phyloP scores from a whole-genome alignment of 2,329 filamentous ascomycete genomes.

The Eutypa lata region DNA sequence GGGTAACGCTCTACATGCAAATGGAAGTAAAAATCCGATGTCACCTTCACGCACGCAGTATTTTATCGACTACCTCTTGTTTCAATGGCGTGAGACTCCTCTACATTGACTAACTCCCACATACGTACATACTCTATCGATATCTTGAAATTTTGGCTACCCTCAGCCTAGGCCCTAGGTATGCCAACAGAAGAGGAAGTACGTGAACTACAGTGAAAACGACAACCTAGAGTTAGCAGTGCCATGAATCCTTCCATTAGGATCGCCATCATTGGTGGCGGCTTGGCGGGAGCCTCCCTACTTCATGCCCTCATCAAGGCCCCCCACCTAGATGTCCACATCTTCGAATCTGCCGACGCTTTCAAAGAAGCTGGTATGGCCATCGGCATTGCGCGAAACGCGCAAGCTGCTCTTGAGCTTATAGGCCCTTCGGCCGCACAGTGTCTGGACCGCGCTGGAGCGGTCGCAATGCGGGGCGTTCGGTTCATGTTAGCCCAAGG shows the following conservation, averaged over 20 bases:
- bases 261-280: neutral
- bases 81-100: too few species aligned
- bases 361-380: conserved; percentile 17
- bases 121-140: too few species aligned
- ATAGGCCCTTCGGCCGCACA: conserved; percentile 6
- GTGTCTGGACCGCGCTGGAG: conserved; percentile 12
- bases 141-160: too few species aligned
- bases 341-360: conserved; percentile 15
- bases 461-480: conserved; percentile 19
- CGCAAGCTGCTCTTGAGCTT: conserved; percentile 17
- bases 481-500: conserved; percentile 18
- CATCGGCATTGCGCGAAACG: conserved; percentile 18
- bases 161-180: too few species aligned
- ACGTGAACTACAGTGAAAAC: neutral
- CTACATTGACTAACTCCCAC: too few species aligned
- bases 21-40: too few species aligned
- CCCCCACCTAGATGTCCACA: conserved; percentile 15
- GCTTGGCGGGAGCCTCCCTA: conserved; percentile 1
- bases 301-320: conserved; percentile 11
- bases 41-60: too few species aligned
- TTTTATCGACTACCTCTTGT: too few species aligned
- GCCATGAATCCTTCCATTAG: neutral
- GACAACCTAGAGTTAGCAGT: neutral
- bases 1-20: too few species aligned
- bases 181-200: too few species aligned